Percentiles rank a stretch among this genome's conserved stretches.
These are phyloP conservation scores for Anthracocystis walkeri DNA, from an alignment of 1,284 basidiomycete species.

Conservation along the genomic window DNA sequence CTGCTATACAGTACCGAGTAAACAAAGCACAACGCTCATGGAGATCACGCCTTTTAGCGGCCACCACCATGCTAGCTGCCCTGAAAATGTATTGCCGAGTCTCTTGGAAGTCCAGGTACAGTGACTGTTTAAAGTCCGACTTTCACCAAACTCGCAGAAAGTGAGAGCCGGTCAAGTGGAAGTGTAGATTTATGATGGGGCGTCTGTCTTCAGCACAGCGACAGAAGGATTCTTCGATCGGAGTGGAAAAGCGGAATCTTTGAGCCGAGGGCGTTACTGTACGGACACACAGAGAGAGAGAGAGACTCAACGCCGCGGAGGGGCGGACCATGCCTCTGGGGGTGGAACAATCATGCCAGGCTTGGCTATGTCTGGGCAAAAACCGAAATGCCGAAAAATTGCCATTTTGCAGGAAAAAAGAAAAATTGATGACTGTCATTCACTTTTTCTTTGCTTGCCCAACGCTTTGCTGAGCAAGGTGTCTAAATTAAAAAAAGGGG, in stretches of 20 bases:
- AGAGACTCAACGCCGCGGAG: too few relatives aligned
- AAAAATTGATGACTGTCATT: too few relatives aligned
- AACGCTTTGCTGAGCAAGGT: not conserved
- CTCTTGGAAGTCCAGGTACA: not conserved
- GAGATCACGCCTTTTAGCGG: not conserved
- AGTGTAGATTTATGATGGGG: not conserved
- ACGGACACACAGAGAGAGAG: not conserved
- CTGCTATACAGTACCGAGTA: not conserved
- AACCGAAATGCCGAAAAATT: constrained; percentile 1
- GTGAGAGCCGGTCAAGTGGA: not conserved
- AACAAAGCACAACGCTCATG: not conserved
- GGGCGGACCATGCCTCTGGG: not conserved
- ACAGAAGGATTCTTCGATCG: not conserved
- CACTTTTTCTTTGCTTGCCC: not conserved
- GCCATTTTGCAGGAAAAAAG: not conserved
- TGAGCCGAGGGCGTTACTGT: not conserved
- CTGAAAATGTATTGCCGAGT: constrained; percentile 4
- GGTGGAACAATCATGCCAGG: not conserved
- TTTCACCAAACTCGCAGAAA: not conserved
- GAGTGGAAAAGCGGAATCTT: not conserved
- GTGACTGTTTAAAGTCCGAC: too few relatives aligned
- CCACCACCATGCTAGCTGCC: too few relatives aligned
- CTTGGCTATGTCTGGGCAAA: not conserved
- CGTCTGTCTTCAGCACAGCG: not conserved
- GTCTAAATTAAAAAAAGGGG: not conserved